Evolutionary conservation across 305 asterid species (phyloP), one percentile per base, ranked within the genome.

Genomic region (Ruellia speciosa): DNA sequence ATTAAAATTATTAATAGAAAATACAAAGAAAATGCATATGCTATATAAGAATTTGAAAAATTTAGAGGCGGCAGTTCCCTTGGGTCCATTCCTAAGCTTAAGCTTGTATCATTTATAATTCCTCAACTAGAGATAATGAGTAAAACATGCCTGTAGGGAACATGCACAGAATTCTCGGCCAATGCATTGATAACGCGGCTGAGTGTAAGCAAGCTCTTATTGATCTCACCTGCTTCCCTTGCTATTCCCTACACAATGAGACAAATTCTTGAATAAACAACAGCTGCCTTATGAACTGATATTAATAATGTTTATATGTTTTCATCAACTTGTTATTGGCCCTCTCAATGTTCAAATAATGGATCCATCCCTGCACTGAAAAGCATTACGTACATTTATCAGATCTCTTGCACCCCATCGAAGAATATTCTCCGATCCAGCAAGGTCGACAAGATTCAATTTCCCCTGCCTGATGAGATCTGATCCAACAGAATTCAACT

Each of bases 401-500:
- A 81, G 86, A 86, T 87, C 94, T 79, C 81, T 69, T 24, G 90
- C 95, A 66, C 94, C 90, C 54, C 88, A 87, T 19, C 94, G 81
- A 37, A 89, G 70, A 17, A 87, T 84, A 65, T 87, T 87, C 72
- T 87, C 95, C 0, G 95, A 87, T 50, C 95, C 95, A 62, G 95
- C 95, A 63, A 87, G 89, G 45, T 87, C 94, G 9, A 87, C 94
- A 59, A 87, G 94, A 75, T 84, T 87, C 70, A 87, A 69, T 66
- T 68, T 87, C 45, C 95, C 95, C 69, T 90, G 81, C 68, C 79
- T 85, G 52, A 87, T 75, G 67, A 87, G 65, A 64, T 87, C 95
- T 24, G 87, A 87, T 52, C 95, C 95, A 55, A 82, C 95, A 12
- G 83, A 77, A 34, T 69, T 75, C 34, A 71, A 59, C 72, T 73